Evolutionary conservation across 2,329 filamentous ascomycete genomes (phyloP), one percentile per base, ranked within the genome.

Genomic region (Akanthomyces lecanii): DNA sequence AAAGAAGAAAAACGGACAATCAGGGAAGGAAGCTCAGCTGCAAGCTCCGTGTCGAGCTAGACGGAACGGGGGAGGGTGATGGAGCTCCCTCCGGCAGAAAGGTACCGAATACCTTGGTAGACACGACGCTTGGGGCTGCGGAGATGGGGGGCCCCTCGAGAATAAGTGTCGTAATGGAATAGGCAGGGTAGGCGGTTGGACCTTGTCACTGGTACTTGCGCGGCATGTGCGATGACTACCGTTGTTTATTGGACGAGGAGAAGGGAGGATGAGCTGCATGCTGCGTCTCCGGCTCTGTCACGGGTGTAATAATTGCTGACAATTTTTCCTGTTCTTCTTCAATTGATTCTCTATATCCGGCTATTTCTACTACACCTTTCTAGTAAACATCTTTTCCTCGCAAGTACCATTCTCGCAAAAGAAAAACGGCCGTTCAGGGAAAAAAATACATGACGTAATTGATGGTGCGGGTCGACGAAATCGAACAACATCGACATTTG

Each of bases 371-470:
- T 21, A 21, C 21, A 21, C 1, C 21, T 21, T 21, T 21, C 21
- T 21, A 21, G 21, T 21, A 21, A 21, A 21, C 28, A 48, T 28
- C 28, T 16, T 25, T 14, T 7, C 11, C 45, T 25, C 7, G n/a
- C n/a, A 8, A 36, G 4, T 7, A 36, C 21, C 6, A 5, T 42
- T 54, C 18, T 28, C 36, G 7, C 28, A 30, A 30, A 11, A 33
- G 18, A 18, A 23, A 14, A 57, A 28, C 21, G 25, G 40, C 28
- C 18, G 12, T 57, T 5, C 40, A 36, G 18, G 28, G 7, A 12
- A 5, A 18, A 56, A 51, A 51, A 60, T 60, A 60, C 30, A 60
- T 60, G 56, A 60, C 56, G 56, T 60, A 51, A 60, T 60, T 11
- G 45, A 51, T 30, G 47, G 8, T 11, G 44, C 44, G 21, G 55